phyloP scores from a whole-genome alignment of 2,329 filamentous ascomycete genomes.

The Exophiala viscosa region DNA sequence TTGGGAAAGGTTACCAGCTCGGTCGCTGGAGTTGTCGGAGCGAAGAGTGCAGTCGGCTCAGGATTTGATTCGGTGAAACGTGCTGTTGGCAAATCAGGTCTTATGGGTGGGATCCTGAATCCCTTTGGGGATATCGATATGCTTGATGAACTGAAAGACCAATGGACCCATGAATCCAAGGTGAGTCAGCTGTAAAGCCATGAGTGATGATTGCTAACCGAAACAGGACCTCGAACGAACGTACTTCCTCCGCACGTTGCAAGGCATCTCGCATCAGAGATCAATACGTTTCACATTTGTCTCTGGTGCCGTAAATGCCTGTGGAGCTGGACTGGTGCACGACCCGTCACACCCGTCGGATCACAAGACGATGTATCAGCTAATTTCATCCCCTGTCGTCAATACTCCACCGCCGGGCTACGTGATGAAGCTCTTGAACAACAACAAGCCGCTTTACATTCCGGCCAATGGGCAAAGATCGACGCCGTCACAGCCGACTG shows the following conservation, averaged over 20 bases:
- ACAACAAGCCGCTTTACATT: conserved; percentile 86
- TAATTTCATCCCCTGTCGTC: conserved; percentile 89
- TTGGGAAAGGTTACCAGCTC: conserved; percentile 92
- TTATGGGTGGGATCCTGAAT: conserved; percentile 94
- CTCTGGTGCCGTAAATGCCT: conserved; percentile 83
- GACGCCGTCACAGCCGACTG: conserved; percentile 64
- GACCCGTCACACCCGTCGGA: conserved; percentile 87
- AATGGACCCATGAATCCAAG: conserved; percentile 98
- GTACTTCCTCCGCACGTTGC: conserved; percentile 90
- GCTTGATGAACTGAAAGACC: conserved; percentile 87
- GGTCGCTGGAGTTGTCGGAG: conserved; percentile 90
- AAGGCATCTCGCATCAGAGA: conserved; percentile 93
- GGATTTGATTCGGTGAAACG: conserved; percentile 96
- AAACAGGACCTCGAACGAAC: conserved; percentile 82
- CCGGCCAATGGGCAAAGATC: conserved; percentile 77
- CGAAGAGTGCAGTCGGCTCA: conserved; percentile 85
- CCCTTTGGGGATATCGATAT: conserved; percentile 96
- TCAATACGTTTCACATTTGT: conserved; percentile 95
- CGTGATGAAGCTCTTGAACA: conserved; percentile 81
- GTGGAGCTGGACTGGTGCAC: conserved; percentile 88
- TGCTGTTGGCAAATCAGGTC: conserved; percentile 86
- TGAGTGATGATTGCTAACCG: conserved; percentile 3
- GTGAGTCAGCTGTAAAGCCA: conserved; percentile 36
- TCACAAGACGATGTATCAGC: conserved; percentile 99
- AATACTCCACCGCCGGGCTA: conserved; percentile 81